A percentile compares a stretch with the other conserved stretches of the same genome.
Evolutionary conservation across 495 filamentous ascomycete genomes (phyloP).

Genomic region (Tuber brumale): DNA sequence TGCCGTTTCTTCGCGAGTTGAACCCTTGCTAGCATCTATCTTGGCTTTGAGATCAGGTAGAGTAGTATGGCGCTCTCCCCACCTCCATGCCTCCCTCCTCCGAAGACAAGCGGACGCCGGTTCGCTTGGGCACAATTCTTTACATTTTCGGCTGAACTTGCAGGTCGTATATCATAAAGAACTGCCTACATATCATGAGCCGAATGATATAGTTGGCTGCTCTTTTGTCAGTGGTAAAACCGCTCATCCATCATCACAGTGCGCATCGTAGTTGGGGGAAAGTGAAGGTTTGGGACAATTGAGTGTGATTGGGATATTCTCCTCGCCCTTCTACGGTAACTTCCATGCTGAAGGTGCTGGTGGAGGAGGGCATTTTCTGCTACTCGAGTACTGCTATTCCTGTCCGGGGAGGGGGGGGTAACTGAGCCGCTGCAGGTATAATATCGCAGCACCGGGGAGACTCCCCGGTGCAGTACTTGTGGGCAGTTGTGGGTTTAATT

Average conservation of each 20-base stretch:
- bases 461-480: neutral
- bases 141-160: neutral
- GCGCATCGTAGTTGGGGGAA: neutral
- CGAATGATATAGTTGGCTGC: neutral
- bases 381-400: neutral
- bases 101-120: neutral
- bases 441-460: neutral
- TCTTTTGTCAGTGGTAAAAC: neutral
- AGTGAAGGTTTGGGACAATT: neutral
- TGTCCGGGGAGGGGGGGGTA: neutral
- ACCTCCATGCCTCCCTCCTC: neutral
- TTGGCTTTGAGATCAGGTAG: conserved; percentile 18
- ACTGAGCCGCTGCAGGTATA: neutral
- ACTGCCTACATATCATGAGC: neutral
- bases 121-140: neutral
- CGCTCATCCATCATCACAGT: neutral
- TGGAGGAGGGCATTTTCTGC: neutral
- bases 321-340: neutral
- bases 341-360: neutral
- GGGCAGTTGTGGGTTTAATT: neutral
- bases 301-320: conserved; percentile 1
- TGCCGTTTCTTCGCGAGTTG: conserved; percentile 15
- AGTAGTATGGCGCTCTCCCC: conserved; percentile 13
- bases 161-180: neutral
- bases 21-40: conserved; percentile 23